These are phyloP conservation scores for Bocquillonia castaneifolia DNA, from an alignment of 441 rosid genomes.

Conservation along the genomic window DNA sequence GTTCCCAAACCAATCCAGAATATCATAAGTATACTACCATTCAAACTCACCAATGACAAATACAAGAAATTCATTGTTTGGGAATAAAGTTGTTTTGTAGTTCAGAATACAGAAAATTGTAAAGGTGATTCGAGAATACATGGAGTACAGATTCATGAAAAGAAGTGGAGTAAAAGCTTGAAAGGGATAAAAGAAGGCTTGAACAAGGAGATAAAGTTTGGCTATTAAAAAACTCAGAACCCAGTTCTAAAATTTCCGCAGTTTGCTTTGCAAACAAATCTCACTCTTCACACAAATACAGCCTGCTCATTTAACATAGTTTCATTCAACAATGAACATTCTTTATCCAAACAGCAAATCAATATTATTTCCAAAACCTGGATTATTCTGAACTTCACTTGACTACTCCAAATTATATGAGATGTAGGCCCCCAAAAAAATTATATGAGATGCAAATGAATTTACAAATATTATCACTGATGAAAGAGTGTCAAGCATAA, in stretches of 20 bases:
- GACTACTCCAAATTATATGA: too few species aligned
- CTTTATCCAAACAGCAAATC: background rate
- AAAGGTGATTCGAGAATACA: background rate
- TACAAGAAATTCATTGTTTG: background rate
- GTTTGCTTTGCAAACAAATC: conserved; percentile 6
- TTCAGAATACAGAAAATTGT: background rate
- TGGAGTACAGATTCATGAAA: conserved; percentile 1
- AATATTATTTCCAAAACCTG: background rate
- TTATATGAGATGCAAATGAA: background rate
- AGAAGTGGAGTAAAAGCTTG: background rate
- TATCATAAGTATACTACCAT: conserved; percentile 13
- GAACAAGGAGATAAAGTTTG: background rate
- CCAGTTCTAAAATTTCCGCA: conserved; percentile 6
- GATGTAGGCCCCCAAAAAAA: too few species aligned
- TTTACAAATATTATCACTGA: background rate
- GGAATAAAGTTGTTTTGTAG: background rate
- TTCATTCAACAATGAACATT: background rate
- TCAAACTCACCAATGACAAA: background rate
- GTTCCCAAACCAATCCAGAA: conserved; percentile 30
- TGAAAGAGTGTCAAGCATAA: too few species aligned
- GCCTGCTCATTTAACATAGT: background rate
- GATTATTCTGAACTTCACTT: background rate
- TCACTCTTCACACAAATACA: background rate
- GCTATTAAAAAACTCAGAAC: background rate
- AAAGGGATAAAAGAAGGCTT: too few species aligned